Base-by-base conservation (phyloP, 2,329 filamentous ascomycete genomes). In the Pezicula neosporulosa region DNA sequence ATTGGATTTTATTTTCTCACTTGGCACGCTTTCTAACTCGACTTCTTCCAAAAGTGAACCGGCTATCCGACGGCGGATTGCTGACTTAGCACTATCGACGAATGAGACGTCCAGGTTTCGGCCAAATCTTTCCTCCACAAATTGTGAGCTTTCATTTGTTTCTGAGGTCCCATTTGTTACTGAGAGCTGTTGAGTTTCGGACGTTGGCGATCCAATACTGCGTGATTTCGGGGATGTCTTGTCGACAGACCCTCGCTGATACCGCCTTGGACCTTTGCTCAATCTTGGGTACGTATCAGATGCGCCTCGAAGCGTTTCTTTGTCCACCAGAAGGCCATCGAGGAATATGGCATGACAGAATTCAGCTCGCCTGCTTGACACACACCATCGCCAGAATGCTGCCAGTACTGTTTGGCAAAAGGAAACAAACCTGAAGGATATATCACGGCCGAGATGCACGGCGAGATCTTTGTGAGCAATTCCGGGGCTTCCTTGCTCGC, bases 391-490 rank as follows among this genome's bases (percentile, higher is more conserved):
- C 94, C 94, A 1, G 89, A 88, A 68, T 99, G 94, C 68, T 97
- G 94, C 94, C 94, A 99, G 64, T 96, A 97, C 63, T 91, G 82
- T 69, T 97, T 97, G n/a, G 90, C 89, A 53, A 88, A 70, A 4
- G 82, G 72, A 61, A 86, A 92, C 16, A 83, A 72, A 12, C 84
- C 80, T 43, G 79, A 74, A 0, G 85, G 82, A 60, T 87, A 90
- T 39, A 97, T 66, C 3, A 96, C 84, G 21, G 84, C 85, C 1
- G 81, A 87, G 19, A 92, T 73, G 9, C 77, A 75, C 0, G 86
- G 85, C 2, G 73, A 72, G 27, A 87, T 69, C 36, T 77, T 73
- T 43, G 68, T 71, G n/a, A 85, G 74, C 33, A 77, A 71, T 5
- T 77, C 70, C 1, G 80, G 72, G 5, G 73, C 68, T 37, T 76